These are phyloP conservation scores for Hypoxylon lienhwacheense DNA, from an alignment of 495 filamentous ascomycete species.

Conservation along the genomic window DNA sequence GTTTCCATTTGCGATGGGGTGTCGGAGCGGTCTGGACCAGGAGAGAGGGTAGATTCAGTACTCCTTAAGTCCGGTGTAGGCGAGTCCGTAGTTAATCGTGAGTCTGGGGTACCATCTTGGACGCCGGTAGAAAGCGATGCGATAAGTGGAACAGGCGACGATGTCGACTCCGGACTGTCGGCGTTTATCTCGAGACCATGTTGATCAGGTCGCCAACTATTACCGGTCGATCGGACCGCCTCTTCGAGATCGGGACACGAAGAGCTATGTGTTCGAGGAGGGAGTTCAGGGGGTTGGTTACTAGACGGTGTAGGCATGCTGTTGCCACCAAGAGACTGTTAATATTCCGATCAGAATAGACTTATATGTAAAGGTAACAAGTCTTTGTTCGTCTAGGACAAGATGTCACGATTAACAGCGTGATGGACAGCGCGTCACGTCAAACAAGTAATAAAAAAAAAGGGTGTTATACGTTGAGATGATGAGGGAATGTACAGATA, in stretches of 20 bases:
- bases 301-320: conserved; percentile 58
- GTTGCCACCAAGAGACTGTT: not conserved
- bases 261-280: conserved; percentile 44
- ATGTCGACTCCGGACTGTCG: conserved; percentile 31
- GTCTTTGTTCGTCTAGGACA: conserved; percentile 8
- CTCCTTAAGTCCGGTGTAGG: conserved; percentile 39
- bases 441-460: conserved; percentile 1
- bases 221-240: conserved; percentile 12
- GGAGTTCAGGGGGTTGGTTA: conserved; percentile 44
- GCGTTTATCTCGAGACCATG: conserved; percentile 34
- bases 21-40: conserved; percentile 25
- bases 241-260: conserved; percentile 53
- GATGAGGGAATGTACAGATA: conserved; percentile 15
- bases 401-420: conserved; percentile 6
- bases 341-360: too few relatives aligned
- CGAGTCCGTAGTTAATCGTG: conserved; percentile 44
- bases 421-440: conserved; percentile 17
- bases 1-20: conserved; percentile 22
- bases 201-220: conserved; percentile 33
- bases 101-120: conserved; percentile 13
- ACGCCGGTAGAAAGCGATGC: conserved; percentile 8
- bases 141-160: conserved; percentile 28
- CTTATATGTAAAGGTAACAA: not conserved
- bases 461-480: not conserved
- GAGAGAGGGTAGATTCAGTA: conserved; percentile 22